Percentiles rank a stretch among this genome's conserved stretches.
phyloP scores from a whole-genome alignment of 371 early-diverging fungal species.

The Mucor saturninus region DNA sequence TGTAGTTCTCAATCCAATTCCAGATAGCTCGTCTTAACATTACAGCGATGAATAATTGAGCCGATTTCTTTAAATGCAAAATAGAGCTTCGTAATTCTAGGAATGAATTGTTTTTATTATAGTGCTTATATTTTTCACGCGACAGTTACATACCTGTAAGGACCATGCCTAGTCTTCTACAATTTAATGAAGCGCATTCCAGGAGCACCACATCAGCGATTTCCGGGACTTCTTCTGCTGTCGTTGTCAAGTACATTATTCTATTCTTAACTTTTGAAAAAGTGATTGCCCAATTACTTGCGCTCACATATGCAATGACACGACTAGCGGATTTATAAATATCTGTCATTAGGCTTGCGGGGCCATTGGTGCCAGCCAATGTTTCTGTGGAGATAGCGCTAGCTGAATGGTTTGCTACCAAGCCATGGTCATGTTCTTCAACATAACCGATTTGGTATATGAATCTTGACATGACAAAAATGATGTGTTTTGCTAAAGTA shows the following conservation, averaged over 20 bases:
- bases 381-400: constrained; percentile 19
- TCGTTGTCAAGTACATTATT: constrained; percentile 53
- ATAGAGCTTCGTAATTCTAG: constrained; percentile 56
- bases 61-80: constrained; percentile 63
- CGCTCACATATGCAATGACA: constrained; percentile 75
- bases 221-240: constrained; percentile 65
- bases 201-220: constrained; percentile 62
- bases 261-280: constrained; percentile 66
- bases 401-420: constrained; percentile 38
- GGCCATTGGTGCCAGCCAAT: constrained; percentile 19
- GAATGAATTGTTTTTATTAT: not conserved
- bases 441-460: constrained; percentile 47
- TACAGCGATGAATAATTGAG: constrained; percentile 66
- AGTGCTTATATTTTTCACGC: not conserved
- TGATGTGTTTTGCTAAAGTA: constrained; percentile 63
- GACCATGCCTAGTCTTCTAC: constrained; percentile 65
- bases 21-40: constrained; percentile 76
- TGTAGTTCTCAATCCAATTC: constrained; percentile 85
- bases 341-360: constrained; percentile 39
- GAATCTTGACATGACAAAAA: constrained; percentile 63
- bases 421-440: constrained; percentile 26
- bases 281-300: constrained; percentile 78
- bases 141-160: constrained; percentile 52
- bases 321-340: constrained; percentile 67
- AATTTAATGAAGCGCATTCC: constrained; percentile 74